A percentile compares a stretch with the other conserved stretches of the same genome.
phyloP scores from a whole-genome alignment of 2,329 filamentous ascomycete genomes.

The Neodidymelliopsis sp. region DNA sequence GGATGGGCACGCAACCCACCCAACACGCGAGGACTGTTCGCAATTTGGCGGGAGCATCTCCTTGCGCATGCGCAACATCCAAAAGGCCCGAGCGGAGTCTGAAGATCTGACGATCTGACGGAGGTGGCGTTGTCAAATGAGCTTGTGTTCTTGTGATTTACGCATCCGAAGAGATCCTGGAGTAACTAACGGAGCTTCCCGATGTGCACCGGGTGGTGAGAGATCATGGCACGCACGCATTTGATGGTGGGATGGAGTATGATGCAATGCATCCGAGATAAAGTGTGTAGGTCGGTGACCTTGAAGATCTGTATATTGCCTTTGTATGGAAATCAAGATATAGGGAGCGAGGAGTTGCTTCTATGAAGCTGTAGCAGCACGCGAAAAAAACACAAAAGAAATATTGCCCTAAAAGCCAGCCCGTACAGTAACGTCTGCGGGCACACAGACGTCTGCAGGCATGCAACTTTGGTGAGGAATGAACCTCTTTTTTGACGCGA shows the following conservation, averaged over 20 bases:
- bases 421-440: slow-evolving; percentile 23
- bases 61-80: background rate
- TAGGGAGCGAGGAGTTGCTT: no score
- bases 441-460: slow-evolving; percentile 22
- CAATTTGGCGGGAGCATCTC: background rate
- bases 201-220: background rate
- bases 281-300: background rate
- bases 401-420: slow-evolving; percentile 22
- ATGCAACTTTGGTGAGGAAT: slow-evolving; percentile 21
- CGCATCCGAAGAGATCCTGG: background rate
- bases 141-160: slow-evolving; percentile 1
- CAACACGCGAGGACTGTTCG: slow-evolving; percentile 9
- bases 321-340: slow-evolving; percentile 1
- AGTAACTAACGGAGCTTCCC: background rate
- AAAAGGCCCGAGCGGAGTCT: background rate
- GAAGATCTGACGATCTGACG: slow-evolving; percentile 10
- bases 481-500: slow-evolving; percentile 8
- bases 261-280: slow-evolving; percentile 7
- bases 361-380: slow-evolving; percentile 10
- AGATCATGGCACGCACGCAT: no score
- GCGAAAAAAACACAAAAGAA: slow-evolving; percentile 7
- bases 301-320: slow-evolving; percentile 16
- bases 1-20: no score
- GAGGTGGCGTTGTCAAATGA: slow-evolving; percentile 15
- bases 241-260: no score